Base-by-base conservation (phyloP, 1,139 yeast genomes). In the Pichia sp. region DNA sequence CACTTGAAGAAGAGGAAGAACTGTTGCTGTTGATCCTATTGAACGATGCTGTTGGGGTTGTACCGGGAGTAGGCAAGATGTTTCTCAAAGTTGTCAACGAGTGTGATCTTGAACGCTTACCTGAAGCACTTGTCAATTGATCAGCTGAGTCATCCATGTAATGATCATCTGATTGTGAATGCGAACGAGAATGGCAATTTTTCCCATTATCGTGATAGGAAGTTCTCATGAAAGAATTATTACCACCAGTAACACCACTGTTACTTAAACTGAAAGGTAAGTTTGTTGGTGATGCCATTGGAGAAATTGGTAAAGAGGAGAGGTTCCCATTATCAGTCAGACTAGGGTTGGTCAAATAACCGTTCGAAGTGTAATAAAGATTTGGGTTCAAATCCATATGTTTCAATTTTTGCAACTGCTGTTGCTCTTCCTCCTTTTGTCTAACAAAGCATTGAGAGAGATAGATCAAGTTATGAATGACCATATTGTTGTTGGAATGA, bases 41-140 rank as follows among this genome's bases (percentile, higher is more conserved):
- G 19, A 52, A 54, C 10, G 59, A 51, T 8, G 58, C 52, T 15
- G 61, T 61, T 23, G 66, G 68, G 7, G 69, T 67, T 31, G 67
- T 63, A 50, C 69, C 68, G 5, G 70, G 70, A 23, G 70, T 66
- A 34, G 63, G 62, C 30, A 59, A 47, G n/a, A 52, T 43, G 32
- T 50, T 50, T 49, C 53, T 55, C 13, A 54, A 49, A 2, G 67
- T 49, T 45, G 51, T 52, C 13, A 52, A 52, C 5, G 67, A 63
- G 47, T 59, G 62, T 3, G 69, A 56, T 55, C 65, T 59, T n/a
- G 66, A 58, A 45, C 56, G 57, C 19, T 54, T 56, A 41, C 53
- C 57, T 42, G 31, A 34, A n/a, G 23, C 34, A 41, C 6, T 29
- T 8, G 50, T 32, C 4, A 30, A 8, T 15, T 32, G 44, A 16